Base-by-base conservation (phyloP, 306 rosid genomes). In the Neltuma alba region DNA sequence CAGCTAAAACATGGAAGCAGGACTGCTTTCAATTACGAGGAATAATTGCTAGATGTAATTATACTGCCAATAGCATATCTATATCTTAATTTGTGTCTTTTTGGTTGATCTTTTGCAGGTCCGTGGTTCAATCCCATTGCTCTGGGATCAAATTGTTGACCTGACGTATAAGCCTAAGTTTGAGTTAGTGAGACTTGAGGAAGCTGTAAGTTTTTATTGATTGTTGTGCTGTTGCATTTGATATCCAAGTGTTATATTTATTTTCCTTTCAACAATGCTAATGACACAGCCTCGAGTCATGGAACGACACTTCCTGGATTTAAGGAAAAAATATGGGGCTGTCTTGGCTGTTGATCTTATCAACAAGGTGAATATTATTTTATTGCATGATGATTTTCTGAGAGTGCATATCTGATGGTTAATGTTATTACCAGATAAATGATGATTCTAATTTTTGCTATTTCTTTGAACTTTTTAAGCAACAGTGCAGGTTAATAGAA, bases 101-200 rank as follows among this genome's bases (percentile, higher is more conserved):
- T 44, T 58, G 54, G 36, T 69, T 52, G 40, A 72, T 77, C 52
- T 79, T 80, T 76, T 47, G 41, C 86, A 93, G 98, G 82, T 93
- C 76, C 91, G 97, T 72, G 98, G 98, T 28, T 93, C 97, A 74
- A 93, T 93, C 57, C 93, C 97, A 1, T 80, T 93, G 77, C 89
- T 82, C 13, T 89, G 97, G 98, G 88, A 91, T 54, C 94, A 91
- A 85, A 79, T 87, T 76, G 94, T 93, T 79, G 93, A 93, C 82
- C 83, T 93, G 81, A 91, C 98, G 67, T 93, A 93, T 76, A 93
- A 93, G 84, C 98, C 98, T 5, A 93, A 91, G 85, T 93, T 81
- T 20, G 93, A 88, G 76, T 76, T 93, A 62, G 79, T 93, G 84
- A 88, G 72, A 72, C 83, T 23, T 33, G 96, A 93, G 77, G 98